phyloP scores from a whole-genome alignment of 2,329 filamentous ascomycete species.

The Torrubiella hemipterigena region DNA sequence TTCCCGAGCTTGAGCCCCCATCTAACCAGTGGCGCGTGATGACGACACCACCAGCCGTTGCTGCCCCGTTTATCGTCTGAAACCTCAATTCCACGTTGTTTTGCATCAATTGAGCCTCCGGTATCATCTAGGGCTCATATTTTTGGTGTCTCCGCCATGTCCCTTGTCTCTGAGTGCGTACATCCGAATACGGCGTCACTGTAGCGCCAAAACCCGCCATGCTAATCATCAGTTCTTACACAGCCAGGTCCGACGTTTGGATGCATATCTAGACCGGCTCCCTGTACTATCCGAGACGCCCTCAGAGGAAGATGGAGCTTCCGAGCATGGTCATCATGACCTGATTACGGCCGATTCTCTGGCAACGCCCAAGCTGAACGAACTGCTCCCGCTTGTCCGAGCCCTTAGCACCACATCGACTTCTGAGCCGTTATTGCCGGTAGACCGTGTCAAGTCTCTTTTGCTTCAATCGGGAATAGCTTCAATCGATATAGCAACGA shows the following conservation, averaged over 20 bases:
- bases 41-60: no score
- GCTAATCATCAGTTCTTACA: constrained; percentile 9
- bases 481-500: constrained; percentile 16
- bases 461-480: constrained; percentile 51
- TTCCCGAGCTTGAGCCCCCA: no score
- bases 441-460: constrained; percentile 46
- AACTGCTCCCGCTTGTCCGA: constrained; percentile 57
- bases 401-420: constrained; percentile 58
- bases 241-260: constrained; percentile 50
- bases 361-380: constrained; percentile 41
- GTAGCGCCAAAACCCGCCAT: not conserved
- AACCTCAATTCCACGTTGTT: no score
- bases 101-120: no score
- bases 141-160: constrained; percentile 29
- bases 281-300: constrained; percentile 26
- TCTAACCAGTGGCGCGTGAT: no score
- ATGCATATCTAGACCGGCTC: constrained; percentile 54
- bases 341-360: constrained; percentile 27
- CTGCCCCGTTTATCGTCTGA: no score
- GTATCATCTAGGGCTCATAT: no score
- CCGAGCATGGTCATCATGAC: constrained; percentile 20
- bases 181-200: constrained; percentile 1
- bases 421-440: constrained; percentile 48
- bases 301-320: constrained; percentile 28
- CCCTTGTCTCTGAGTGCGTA: constrained; percentile 35